Percentiles rank a stretch among this genome's conserved stretches.
Evolutionary conservation across 345 rosid genomes (phyloP).

Genomic region (Arabidopsis suecica): DNA sequence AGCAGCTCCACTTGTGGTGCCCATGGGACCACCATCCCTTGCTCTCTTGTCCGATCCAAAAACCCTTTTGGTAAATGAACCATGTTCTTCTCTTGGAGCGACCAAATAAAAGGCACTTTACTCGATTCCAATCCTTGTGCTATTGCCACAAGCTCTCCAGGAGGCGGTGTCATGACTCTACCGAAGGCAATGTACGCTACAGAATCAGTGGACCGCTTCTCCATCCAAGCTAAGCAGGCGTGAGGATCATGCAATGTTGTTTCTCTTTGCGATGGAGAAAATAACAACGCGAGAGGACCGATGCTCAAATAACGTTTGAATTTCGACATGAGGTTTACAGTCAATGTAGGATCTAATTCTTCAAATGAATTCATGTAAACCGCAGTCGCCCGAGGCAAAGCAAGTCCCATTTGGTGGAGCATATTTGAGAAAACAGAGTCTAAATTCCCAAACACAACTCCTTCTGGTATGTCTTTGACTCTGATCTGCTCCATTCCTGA

Average conservation of each 20-base stretch:
- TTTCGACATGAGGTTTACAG: slow-evolving; percentile 48
- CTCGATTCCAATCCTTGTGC: slow-evolving; percentile 59
- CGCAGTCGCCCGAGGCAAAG: slow-evolving; percentile 47
- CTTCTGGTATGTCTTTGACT: slow-evolving; percentile 56
- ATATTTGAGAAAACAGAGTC: slow-evolving; percentile 43
- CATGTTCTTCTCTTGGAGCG: slow-evolving; percentile 40
- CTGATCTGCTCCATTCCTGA: slow-evolving; percentile 56
- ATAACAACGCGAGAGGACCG: slow-evolving; percentile 45
- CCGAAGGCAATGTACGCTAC: slow-evolving; percentile 69
- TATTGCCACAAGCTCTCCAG: slow-evolving; percentile 51
- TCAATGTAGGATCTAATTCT: slow-evolving; percentile 47
- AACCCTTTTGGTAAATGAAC: slow-evolving; percentile 49
- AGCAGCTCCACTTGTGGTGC: slow-evolving; percentile 61
- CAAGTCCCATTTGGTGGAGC: slow-evolving; percentile 44
- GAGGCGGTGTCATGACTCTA: slow-evolving; percentile 44
- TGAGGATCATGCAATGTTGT: slow-evolving; percentile 45
- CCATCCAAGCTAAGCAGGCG: slow-evolving; percentile 63
- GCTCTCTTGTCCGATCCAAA: slow-evolving; percentile 41
- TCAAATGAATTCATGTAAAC: slow-evolving; percentile 6
- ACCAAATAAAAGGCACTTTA: slow-evolving; percentile 57
- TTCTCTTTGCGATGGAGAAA: background rate
- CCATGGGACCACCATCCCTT: slow-evolving; percentile 60
- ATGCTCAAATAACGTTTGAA: slow-evolving; percentile 47
- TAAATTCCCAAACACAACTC: slow-evolving; percentile 36
- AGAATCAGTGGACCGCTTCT: slow-evolving; percentile 42